Evolutionary conservation across 805 yeast species (phyloP).

Genomic region (Saccharomycopsis amapae): DNA sequence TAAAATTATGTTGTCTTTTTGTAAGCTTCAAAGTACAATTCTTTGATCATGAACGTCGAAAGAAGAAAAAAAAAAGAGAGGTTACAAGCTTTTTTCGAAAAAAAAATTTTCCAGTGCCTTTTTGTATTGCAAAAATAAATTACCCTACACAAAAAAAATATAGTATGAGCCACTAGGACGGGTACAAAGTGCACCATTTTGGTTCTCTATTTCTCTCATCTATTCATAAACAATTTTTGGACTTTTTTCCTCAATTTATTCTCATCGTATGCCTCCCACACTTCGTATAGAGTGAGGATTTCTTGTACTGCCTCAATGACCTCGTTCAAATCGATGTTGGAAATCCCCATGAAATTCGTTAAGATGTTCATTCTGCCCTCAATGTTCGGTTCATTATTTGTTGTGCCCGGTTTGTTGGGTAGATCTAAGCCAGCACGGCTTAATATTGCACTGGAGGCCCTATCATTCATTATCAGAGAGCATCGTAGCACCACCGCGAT

Average conservation of each 20-base stretch:
- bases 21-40: conserved; percentile 23
- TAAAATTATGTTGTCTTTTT: conserved; percentile 13
- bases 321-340: conserved; percentile 70
- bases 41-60: conserved; percentile 18
- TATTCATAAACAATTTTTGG: conserved; percentile 30
- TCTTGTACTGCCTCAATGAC: conserved; percentile 82
- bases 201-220: no score
- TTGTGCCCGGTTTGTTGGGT: neutral
- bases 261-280: conserved; percentile 85
- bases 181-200: neutral
- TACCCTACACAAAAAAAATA: no score
- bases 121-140: no score
- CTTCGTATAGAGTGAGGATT: conserved; percentile 68
- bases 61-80: no score
- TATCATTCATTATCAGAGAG: neutral
- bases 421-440: neutral
- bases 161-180: no score
- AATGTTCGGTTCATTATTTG: neutral
- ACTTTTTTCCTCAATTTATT: conserved; percentile 43
- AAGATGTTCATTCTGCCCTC: conserved; percentile 45
- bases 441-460: neutral
- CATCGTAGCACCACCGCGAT: conserved; percentile 36
- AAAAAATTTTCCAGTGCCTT: no score
- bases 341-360: conserved; percentile 61
- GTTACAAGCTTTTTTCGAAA: no score